Base-by-base conservation (phyloP, 257 asterid species). In the Haberlea rhodopensis region DNA sequence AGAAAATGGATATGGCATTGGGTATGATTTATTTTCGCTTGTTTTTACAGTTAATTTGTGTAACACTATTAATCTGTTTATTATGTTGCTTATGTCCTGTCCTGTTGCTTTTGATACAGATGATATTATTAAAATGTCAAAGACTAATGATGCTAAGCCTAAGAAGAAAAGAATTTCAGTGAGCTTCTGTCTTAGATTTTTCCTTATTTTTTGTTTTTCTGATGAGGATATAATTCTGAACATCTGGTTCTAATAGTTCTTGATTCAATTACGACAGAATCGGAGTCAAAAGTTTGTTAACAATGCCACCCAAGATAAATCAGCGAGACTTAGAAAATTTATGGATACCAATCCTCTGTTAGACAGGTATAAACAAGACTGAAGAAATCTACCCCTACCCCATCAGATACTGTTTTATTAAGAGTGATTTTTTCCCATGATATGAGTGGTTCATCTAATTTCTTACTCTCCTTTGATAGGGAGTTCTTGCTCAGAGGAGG, bases 1-100 rank as follows among this genome's bases (percentile, higher is more conserved):
- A 91, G 85, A 91, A 91, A 84, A 91, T 89, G 91, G 89, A 82
- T 60, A 89, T 91, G 98, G 69, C 89, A 29, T 76, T 91, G 78
- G 98, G 98, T 91, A 51, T 19, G 82, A n/a, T 5, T 48, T 73
- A 63, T 7, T 53, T 2, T 2, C 16, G n/a, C 61, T 9, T 65
- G 52, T 11, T 52, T 49, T 43, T 52, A 59, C 56, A 23, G 26
- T 68, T 72, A 8, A n/a, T 23, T 20, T 16, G 18, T 18, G 45
- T 3, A 7, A 19, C 29, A 63, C 22, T 27, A 65, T 22, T 53
- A 51, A 8, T 68, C 16, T 8, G 25, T 60, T n/a, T 68, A 21
- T 27, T 63, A 59, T 71, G 26, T 18, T 55, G 61, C 20, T 28
- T 62, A 48, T 64, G 51, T 15, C 20, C 20, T 15, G 7, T 15